Base-by-base conservation (phyloP, 2,329 filamentous ascomycete genomes). In the Rhytidhysteron rufulum region DNA sequence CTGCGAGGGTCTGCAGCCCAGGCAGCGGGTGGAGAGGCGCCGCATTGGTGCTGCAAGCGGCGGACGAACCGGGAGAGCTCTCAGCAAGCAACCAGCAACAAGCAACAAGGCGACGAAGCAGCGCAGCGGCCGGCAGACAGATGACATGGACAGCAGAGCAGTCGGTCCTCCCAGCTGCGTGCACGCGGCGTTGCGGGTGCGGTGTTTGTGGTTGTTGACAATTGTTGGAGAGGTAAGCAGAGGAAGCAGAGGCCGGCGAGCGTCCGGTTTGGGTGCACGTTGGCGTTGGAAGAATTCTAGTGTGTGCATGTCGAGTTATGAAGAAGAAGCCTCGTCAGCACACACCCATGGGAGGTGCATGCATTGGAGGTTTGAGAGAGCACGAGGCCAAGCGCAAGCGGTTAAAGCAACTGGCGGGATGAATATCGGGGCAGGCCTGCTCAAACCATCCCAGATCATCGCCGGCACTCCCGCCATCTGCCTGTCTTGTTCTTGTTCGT, bases 321-420 rank as follows among this genome's bases (percentile, higher is more conserved):
- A 27, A 27, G 24, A 27, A 13, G 8, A 27, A 27, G 24, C 24
- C 24, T 13, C 13, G 24, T 27, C 24, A 27, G 8, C 24, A 7
- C 7, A 7, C 24, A 27, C 24, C 24, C 24, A 27, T 27, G n/a
- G n/a, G n/a, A n/a, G 20, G 30, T 47, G 45, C 44, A 48, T 47
- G 44, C 45, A 38, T 21, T 49, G 44, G 49, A 42, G 48, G 49
- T 55, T 55, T 53, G 48, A 51, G 44, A 42, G 34, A 29, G 37
- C 30, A 25, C 46, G 41, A 40, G 42, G 39, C 39, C 40, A 41
- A 45, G 39, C 42, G 48, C 39, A 27, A 37, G 15, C 11, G 31
- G 5, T 18, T 11, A 4, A 2, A 11, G 25, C 19, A 48, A n/a
- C n/a, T n/a, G n/a, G n/a, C 45, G 45, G 45, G 45, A 39, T 36